These are phyloP conservation scores for Spiromastix sp. DNA, from an alignment of 2,329 filamentous ascomycete genomes.

Conservation along the genomic window DNA sequence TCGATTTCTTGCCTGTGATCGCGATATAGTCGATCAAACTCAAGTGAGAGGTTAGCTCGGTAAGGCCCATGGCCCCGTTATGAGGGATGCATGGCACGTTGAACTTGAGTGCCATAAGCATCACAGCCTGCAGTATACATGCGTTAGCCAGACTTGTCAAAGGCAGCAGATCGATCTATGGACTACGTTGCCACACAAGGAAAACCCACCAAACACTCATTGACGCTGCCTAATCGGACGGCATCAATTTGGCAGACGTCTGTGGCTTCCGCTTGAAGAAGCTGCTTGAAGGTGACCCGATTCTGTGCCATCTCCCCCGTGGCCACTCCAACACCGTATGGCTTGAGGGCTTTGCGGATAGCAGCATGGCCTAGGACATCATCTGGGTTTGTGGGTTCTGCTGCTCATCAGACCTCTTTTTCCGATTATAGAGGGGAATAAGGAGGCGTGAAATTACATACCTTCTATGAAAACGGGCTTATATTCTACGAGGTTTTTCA, in stretches of 20 bases:
- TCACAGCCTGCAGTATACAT: not conserved
- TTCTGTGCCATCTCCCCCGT: conserved; percentile 16
- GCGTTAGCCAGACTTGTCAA: too few relatives aligned
- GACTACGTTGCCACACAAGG: not conserved
- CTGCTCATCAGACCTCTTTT: too few relatives aligned
- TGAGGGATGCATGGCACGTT: conserved; percentile 14
- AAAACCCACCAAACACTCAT: conserved; percentile 8
- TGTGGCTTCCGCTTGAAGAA: conserved; percentile 13
- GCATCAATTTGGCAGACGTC: conserved; percentile 12
- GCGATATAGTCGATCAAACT: conserved; percentile 17
- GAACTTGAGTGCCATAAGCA: conserved; percentile 12
- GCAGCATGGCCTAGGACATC: conserved; percentile 15
- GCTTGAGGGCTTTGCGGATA: conserved; percentile 12
- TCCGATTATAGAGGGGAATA: too few relatives aligned
- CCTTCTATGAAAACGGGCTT: conserved; percentile 13
- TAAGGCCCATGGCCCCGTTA: conserved; percentile 14
- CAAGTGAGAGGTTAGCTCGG: conserved; percentile 13
- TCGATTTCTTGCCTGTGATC: conserved; percentile 16
- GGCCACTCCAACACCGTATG: conserved; percentile 12
- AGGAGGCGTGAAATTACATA: too few relatives aligned
- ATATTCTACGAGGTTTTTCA: conserved; percentile 14
- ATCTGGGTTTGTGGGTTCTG: conserved; percentile 5
- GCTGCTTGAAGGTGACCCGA: conserved; percentile 15
- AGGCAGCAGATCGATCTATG: not conserved
- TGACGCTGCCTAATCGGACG: conserved; percentile 12